These are phyloP conservation scores for Domatiomyces globalis DNA, from an alignment of 2,329 filamentous ascomycete species.

Conservation along the genomic window DNA sequence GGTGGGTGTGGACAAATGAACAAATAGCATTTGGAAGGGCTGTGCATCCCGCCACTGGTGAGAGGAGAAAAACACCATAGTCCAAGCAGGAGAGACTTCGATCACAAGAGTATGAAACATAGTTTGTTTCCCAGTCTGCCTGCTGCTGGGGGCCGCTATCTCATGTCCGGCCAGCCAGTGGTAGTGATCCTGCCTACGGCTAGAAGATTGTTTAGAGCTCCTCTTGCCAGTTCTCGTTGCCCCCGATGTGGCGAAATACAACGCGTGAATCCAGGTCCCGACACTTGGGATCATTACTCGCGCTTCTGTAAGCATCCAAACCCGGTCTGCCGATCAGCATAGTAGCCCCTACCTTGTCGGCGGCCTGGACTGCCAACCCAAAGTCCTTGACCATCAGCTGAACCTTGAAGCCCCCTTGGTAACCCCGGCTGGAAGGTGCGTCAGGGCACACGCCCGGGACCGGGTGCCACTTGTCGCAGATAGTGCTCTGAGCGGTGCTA, in stretches of 20 bases:
- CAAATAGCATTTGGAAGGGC: no score
- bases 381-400: conserved; percentile 49
- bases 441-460: conserved; percentile 37
- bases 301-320: conserved; percentile 38
- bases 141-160: no score
- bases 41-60: no score
- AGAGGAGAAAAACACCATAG: no score
- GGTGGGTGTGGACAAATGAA: no score
- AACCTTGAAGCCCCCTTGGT: conserved; percentile 44
- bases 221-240: conserved; percentile 22
- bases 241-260: conserved; percentile 40
- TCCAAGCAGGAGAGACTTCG: no score
- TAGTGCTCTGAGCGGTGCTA: conserved; percentile 39
- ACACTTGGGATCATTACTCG: conserved; percentile 41
- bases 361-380: conserved; percentile 40
- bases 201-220: no score
- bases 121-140: no score
- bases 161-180: no score
- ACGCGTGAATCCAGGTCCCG: conserved; percentile 44
- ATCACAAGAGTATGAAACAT: no score
- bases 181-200: no score
- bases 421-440: conserved; percentile 35
- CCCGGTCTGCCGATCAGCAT: conserved; percentile 38
- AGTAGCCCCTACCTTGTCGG: conserved; percentile 36
- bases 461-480: conserved; percentile 39